Base-by-base conservation (phyloP, 1,139 yeast genomes). In the Wickerhamomyces sp. region DNA sequence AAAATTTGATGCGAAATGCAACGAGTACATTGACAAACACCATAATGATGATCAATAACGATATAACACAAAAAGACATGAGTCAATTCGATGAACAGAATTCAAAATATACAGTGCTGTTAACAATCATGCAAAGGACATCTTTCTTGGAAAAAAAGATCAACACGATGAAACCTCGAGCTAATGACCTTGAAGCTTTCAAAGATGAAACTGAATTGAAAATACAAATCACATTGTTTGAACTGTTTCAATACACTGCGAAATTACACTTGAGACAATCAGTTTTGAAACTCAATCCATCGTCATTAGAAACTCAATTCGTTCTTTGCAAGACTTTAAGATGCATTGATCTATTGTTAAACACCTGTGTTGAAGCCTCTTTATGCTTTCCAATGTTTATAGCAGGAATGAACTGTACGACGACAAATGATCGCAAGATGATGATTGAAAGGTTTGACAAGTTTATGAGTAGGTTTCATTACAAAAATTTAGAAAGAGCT, bases 371-470 rank as follows among this genome's bases (percentile, higher is more conserved):
- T 23, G 89, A 83, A 50, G 78, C 87, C 6, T 75, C 83, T 4
- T 58, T 83, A 15, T 81, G 82, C 29, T 83, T 84, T 55, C 94
- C 94, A 1, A 58, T 82, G 43, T 85, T 85, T 52, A 76, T 84
- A 23, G 81, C 88, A 1, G 91, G 93, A 2, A 72, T 84, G 47
- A 80, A 78, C 54, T 73, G 83, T 48, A 70, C 75, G 8, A 57
- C 60, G 5, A 58, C 50, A 24, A 55, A 55, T 14, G 81, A 76
- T 44, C 66, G 86, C 16, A 56, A 58, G 13, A 54, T 61, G 28
- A 78, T 83, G 72, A 56, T 64, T 32, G 54, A 52, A 16, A 62
- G 83, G 39, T 72, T 83, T 42, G 73, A 73, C 19, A 70, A 63
- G 23, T 72, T 76, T 47, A 74, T 78, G 44, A 62, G 68, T 30